Evolutionary conservation across 768 basidiomycete genomes (phyloP), one percentile per base, ranked within the genome.

Genomic region (Hysterangium stoloniferum): DNA sequence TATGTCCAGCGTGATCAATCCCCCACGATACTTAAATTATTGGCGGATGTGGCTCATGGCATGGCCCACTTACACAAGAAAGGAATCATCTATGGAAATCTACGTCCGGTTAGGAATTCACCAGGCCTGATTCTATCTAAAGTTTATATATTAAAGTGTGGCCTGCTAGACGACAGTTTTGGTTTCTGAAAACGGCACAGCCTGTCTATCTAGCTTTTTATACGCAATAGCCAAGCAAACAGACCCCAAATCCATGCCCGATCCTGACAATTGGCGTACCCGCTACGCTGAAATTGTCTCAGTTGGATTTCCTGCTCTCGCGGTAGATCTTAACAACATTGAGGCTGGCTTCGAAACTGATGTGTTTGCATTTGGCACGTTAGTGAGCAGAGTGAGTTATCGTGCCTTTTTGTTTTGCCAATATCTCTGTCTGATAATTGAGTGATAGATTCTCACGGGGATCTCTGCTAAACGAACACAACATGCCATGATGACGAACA

Each of bases 21-120:
- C 3, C 71, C 59, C 5, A 71, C 79, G 52, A 65, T 74, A 46
- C 57, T 80, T 28, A 66, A 64, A 40, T 58, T 82, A 60, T 79
- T 82, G 40, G 25, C 52, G 28, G 43, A 46, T 35, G 33, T 52
- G 22, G 31, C 48, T 4, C n/a, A 20, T 35, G 28, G 29, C 33
- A 13, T 45, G 24, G 48, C 48, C 4, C 34, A 41, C 36, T 28
- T 49, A 17, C 37, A 43, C 34, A 25, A 7, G 19, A 19, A 19
- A 6, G 25, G 27, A 11, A 36, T 53, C 31, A 25, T 42, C 20
- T 51, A 51, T 32, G 29, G 29, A 19, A 33, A 35, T 32, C 28
- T 47, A 17, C 9, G 29, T n/a, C n/a, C 32, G 47, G 40, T 35
- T 19, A 48, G 25, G 37, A n/a, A 31, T 44, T 28, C 13, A 31